These are phyloP conservation scores for Xylaria sp. DNA, from an alignment of 2,329 filamentous ascomycete species.

Conservation along the genomic window DNA sequence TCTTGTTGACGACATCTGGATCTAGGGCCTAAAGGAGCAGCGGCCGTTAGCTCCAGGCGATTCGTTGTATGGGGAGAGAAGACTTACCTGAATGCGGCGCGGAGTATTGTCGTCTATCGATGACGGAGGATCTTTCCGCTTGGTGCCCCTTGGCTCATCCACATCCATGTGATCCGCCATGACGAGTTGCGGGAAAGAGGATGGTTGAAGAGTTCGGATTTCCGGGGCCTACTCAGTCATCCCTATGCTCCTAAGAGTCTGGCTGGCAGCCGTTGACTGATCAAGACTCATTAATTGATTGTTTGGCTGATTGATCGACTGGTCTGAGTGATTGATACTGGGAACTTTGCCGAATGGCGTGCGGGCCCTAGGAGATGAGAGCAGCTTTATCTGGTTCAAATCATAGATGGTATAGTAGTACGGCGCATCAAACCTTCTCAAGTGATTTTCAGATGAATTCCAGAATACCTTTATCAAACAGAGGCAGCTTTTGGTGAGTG, in stretches of 20 bases:
- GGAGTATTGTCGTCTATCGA: constrained; percentile 48
- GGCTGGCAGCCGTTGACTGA: constrained; percentile 6
- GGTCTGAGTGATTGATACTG: neutral
- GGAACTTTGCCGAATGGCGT: constrained; percentile 8
- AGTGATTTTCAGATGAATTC: neutral
- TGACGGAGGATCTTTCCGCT: constrained; percentile 61
- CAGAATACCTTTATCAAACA: neutral
- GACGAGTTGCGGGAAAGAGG: constrained; percentile 16
- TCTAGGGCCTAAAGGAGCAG: constrained; percentile 74
- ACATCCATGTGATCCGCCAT: constrained; percentile 59
- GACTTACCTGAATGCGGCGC: constrained; percentile 61
- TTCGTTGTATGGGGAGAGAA: neutral
- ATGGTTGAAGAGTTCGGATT: neutral
- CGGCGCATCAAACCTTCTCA: neutral
- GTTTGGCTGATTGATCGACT: neutral
- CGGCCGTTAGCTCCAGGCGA: constrained; percentile 35
- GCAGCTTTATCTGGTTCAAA: constrained; percentile 1
- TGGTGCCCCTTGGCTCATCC: constrained; percentile 57
- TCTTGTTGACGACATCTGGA: constrained; percentile 96
- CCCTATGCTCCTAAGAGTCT: neutral
- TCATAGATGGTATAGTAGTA: constrained; percentile 2
- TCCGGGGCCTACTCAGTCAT: constrained; percentile 1
- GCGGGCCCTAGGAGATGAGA: neutral
- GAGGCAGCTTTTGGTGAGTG: neutral
- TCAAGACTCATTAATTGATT: constrained; percentile 10